These are phyloP conservation scores for Aureoboletus auriporus DNA, from an alignment of 768 basidiomycete species.

Conservation along the genomic window DNA sequence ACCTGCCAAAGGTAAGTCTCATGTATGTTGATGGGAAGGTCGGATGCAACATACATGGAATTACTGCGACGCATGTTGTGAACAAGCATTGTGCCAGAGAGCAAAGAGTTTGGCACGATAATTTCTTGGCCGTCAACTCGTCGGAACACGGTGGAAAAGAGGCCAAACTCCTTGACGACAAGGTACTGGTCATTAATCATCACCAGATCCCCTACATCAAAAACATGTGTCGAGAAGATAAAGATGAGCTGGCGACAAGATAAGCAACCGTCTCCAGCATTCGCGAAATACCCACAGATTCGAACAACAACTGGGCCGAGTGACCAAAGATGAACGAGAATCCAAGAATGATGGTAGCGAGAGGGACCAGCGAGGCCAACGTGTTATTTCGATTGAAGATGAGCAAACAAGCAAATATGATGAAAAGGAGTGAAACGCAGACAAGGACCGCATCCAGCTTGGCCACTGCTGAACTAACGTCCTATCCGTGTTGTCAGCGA, in stretches of 20 bases:
- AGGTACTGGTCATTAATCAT: conserved; percentile 60
- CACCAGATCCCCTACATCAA: conserved; percentile 78
- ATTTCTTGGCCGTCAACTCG: conserved; percentile 81
- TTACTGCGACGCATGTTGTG: conserved; percentile 74
- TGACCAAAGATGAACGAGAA: conserved; percentile 86
- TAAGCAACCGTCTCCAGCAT: neutral
- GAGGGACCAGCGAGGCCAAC: conserved; percentile 67
- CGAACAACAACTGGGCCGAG: conserved; percentile 74
- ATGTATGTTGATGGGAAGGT: neutral
- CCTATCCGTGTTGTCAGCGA: conserved; percentile 36
- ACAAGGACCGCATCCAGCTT: conserved; percentile 78
- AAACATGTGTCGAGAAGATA: conserved; percentile 84
- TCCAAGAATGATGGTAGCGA: conserved; percentile 76
- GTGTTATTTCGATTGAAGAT: conserved; percentile 70
- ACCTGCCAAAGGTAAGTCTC: conserved; percentile 30
- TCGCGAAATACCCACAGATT: conserved; percentile 48
- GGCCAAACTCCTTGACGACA: conserved; percentile 68
- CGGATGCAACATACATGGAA: conserved; percentile 52
- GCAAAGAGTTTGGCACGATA: conserved; percentile 70
- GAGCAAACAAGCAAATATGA: conserved; percentile 67
- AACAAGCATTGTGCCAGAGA: conserved; percentile 68
- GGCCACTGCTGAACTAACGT: conserved; percentile 66
- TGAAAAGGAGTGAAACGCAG: conserved; percentile 48
- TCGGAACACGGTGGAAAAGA: conserved; percentile 75
- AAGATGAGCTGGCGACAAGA: conserved; percentile 59